Evolutionary conservation across 164 flowering plant species (phyloP).

Genomic region (Macadamia integrifolia): DNA sequence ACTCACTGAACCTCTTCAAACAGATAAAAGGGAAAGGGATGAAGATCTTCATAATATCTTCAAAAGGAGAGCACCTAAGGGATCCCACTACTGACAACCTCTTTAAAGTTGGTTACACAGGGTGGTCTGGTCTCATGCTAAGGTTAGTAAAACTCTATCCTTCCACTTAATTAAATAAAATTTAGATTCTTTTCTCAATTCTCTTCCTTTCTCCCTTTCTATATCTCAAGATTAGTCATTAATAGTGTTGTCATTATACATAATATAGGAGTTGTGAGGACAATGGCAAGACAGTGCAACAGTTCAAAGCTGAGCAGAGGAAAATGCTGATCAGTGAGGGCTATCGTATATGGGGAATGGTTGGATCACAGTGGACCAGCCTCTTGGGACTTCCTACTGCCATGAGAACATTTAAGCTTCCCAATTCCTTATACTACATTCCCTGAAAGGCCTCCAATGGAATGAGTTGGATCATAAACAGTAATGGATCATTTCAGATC

Average conservation of each 20-base stretch:
- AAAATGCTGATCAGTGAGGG: conserved; percentile 36
- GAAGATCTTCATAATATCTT: conserved; percentile 55
- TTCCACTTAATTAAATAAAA: no score
- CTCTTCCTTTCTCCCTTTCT: background rate
- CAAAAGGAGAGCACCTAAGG: conserved; percentile 52
- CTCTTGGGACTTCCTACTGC: conserved; percentile 44
- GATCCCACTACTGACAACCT: conserved; percentile 67
- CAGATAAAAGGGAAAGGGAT: conserved; percentile 50
- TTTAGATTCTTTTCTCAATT: no score
- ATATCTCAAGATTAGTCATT: background rate
- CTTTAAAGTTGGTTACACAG: conserved; percentile 48
- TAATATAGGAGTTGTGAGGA: conserved; percentile 40
- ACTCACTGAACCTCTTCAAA: conserved; percentile 43
- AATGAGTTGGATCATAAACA: no score
- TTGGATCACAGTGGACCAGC: conserved; percentile 83
- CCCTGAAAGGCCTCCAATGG: conserved; percentile 13
- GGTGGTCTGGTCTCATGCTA: conserved; percentile 54
- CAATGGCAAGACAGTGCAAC: conserved; percentile 30
- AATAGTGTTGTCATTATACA: background rate
- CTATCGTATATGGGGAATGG: conserved; percentile 60
- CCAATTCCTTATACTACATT: conserved; percentile 57
- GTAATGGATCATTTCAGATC: no score
- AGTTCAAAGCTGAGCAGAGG: conserved; percentile 56
- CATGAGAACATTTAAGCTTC: conserved; percentile 67
- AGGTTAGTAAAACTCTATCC: conserved; percentile 30